phyloP scores from a whole-genome alignment of 2,329 filamentous ascomycete genomes.

The Clarireedia paspali region DNA sequence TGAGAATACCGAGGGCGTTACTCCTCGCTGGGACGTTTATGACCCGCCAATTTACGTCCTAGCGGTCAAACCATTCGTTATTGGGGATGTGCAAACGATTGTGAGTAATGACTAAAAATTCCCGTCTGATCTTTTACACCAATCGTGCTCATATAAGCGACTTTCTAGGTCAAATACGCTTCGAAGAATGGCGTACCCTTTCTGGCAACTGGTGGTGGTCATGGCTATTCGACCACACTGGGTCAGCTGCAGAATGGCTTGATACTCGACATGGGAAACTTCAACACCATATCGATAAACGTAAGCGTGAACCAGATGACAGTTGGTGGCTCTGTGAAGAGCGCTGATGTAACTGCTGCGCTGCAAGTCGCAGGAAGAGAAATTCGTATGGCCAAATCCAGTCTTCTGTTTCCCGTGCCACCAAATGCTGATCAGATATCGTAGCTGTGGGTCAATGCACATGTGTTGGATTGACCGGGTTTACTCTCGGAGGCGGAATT shows the following conservation, averaged over 20 bases:
- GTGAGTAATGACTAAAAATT: not conserved
- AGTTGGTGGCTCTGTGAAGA: constrained; percentile 1
- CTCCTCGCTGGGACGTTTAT: not conserved
- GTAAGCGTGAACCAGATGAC: constrained; percentile 14
- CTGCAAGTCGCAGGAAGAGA: constrained; percentile 5
- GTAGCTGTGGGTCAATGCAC: not conserved
- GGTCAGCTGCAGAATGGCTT: constrained; percentile 25
- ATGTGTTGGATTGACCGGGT: constrained; percentile 7
- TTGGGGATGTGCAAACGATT: not conserved
- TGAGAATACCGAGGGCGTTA: not conserved
- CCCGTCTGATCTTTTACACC: not conserved
- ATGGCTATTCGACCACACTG: constrained; percentile 28
- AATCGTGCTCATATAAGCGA: no score
- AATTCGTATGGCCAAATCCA: not conserved
- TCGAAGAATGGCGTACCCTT: constrained; percentile 27
- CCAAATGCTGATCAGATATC: not conserved
- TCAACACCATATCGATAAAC: constrained; percentile 26
- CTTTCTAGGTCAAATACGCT: not conserved
- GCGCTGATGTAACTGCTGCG: not conserved
- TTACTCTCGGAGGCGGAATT: constrained; percentile 10
- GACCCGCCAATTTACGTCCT: not conserved
- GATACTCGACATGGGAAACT: constrained; percentile 27
- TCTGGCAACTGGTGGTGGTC: constrained; percentile 29
- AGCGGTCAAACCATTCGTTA: not conserved
- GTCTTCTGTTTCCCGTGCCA: not conserved